Conservation (phyloP, 495 filamentous ascomycete species). For the Cudoniella acicularis region DNA sequence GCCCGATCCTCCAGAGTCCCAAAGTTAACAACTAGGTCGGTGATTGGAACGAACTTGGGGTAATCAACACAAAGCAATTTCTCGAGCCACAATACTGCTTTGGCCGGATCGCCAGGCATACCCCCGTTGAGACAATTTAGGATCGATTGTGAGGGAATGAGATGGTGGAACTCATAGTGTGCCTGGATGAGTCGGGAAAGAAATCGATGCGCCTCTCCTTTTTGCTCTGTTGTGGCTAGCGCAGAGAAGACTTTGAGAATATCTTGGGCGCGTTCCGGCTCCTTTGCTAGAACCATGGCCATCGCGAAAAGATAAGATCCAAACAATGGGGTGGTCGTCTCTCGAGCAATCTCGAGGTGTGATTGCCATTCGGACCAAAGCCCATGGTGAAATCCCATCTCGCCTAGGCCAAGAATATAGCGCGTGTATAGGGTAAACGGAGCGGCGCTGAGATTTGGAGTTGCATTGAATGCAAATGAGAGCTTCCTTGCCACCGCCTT, state of each 20-base stretch:
- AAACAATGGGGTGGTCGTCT: neutral
- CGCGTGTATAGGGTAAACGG: neutral
- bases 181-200: neutral
- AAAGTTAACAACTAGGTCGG: neutral
- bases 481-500: neutral
- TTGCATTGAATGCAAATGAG: neutral
- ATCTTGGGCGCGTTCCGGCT: neutral
- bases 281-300: slow-evolving; percentile 4
- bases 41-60: neutral
- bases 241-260: neutral
- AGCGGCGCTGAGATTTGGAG: neutral
- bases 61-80: neutral
- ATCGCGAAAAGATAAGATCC: slow-evolving; percentile 3
- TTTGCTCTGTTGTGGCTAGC: neutral
- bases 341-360: neutral
- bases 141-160: neutral
- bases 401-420: slow-evolving; percentile 10
- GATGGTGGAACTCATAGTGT: neutral
- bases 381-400: slow-evolving; percentile 1
- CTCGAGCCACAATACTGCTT: neutral
- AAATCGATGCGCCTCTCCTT: too few species aligned
- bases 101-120: too few species aligned
- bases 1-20: neutral
- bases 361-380: slow-evolving; percentile 8
- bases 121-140: too few species aligned